Evolutionary conservation across 192 early-diverging fungal genomes (phyloP), one percentile per base, ranked within the genome.

Genomic region (Pecoramyces ruminantium): DNA sequence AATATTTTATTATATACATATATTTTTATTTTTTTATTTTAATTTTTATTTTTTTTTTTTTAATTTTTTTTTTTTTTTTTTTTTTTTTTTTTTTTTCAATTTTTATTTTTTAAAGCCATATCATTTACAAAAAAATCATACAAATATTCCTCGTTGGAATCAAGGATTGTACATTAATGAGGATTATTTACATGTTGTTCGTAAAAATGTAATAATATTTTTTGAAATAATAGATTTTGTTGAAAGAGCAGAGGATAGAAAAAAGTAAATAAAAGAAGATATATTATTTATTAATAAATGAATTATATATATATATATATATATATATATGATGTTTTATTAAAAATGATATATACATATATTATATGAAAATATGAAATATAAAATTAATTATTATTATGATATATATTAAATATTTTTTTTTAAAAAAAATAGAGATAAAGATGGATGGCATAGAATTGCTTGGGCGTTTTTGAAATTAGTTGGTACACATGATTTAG

Each of bases 201-300:
- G 39, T 9, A 80, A 81, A 25, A 29, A 78, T 42, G 82, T 82
- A 2, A 81, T 87, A 38, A 77, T 84, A 11, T 77, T 88, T 42
- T 89, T 89, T 84, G 88, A 89, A 81, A 82, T 89, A 58, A 81
- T 89, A 40, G 85, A 88, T 78, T 83, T 86, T 79, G 83, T 81
- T 4, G 84, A 77, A 84, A 67, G 77, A 30, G 40, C 77, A 77
- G 80, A 29, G 40, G 58, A 29, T 81, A 78, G 18, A 38, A 82
- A 81, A 82, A 28, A 38, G 21, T 38, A 25, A n/a, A n/a, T n/a
- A n/a, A n/a, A n/a, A n/a, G n/a, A n/a, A n/a, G n/a, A n/a, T n/a
- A n/a, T n/a, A n/a, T n/a, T n/a, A n/a, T n/a, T n/a, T n/a, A n/a
- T n/a, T n/a, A n/a, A n/a, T n/a, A n/a, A n/a, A n/a, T n/a, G n/a